phyloP scores from a whole-genome alignment of 2,329 filamentous ascomycete genomes.

The Berkeleyomyces rouxiae region DNA sequence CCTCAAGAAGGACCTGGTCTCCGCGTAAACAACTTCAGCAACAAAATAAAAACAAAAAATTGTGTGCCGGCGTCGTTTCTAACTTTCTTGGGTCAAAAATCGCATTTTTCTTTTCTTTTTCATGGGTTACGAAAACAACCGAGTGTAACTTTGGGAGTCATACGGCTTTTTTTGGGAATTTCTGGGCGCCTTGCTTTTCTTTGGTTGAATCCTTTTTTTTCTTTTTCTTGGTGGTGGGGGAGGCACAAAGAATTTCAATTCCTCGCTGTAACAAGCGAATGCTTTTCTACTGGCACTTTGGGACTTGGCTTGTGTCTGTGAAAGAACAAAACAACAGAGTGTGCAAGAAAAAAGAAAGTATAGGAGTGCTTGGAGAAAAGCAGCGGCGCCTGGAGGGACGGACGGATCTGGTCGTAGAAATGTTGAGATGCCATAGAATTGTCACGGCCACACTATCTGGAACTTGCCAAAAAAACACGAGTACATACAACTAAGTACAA shows the following conservation, averaged over 20 bases:
- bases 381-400: background rate
- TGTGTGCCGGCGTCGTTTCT: slow-evolving; percentile 10
- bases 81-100: slow-evolving; percentile 1
- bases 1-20: slow-evolving; percentile 87
- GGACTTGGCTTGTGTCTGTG: background rate
- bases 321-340: background rate
- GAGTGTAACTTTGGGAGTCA: slow-evolving; percentile 1
- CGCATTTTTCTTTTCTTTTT: background rate
- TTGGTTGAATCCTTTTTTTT: slow-evolving; percentile 1
- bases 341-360: background rate
- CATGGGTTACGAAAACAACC: slow-evolving; percentile 6
- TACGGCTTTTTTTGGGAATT: background rate
- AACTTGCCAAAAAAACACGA: too few relatives aligned
- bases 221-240: background rate
- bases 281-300: background rate
- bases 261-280: background rate
- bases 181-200: slow-evolving; percentile 8
- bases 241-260: background rate
- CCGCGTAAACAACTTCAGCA: slow-evolving; percentile 24
- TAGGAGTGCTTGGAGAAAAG: background rate
- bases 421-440: background rate
- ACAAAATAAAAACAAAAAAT: slow-evolving; percentile 14
- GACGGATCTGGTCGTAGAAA: background rate
- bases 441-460: too few relatives aligned
- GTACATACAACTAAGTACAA: too few relatives aligned